phyloP scores from a whole-genome alignment of 1,284 basidiomycete species.

The Cutaneotrichosporon dermatis region DNA sequence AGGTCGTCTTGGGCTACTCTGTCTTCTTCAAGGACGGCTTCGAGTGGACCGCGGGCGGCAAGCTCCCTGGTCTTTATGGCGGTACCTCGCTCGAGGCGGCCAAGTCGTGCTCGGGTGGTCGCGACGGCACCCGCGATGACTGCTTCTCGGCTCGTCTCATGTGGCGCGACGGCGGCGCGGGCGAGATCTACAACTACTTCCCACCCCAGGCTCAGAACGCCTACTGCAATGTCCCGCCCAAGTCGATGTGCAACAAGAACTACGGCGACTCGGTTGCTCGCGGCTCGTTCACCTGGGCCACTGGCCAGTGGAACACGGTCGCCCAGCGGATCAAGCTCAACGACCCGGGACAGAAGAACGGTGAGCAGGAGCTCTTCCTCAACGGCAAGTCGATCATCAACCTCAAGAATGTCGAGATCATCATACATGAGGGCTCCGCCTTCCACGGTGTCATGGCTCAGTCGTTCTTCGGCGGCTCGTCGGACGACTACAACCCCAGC shows the following conservation, averaged over 20 bases:
- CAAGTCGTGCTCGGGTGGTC: slow-evolving; percentile 48
- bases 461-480: slow-evolving; percentile 59
- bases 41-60: slow-evolving; percentile 48
- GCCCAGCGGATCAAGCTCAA: slow-evolving; percentile 64
- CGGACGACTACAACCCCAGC: slow-evolving; percentile 55
- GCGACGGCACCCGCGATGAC: slow-evolving; percentile 34
- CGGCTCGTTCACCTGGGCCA: slow-evolving; percentile 63
- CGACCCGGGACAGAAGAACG: slow-evolving; percentile 52
- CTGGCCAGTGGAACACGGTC: slow-evolving; percentile 61
- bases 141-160: slow-evolving; percentile 50
- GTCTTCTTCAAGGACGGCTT: slow-evolving; percentile 46
- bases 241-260: slow-evolving; percentile 32
- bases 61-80: slow-evolving; percentile 49
- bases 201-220: slow-evolving; percentile 13
- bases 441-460: slow-evolving; percentile 63
- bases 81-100: slow-evolving; percentile 27
- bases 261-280: slow-evolving; percentile 58
- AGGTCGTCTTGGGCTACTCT: slow-evolving; percentile 44
- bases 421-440: slow-evolving; percentile 48
- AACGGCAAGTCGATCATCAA: slow-evolving; percentile 58
- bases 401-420: slow-evolving; percentile 52
- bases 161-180: slow-evolving; percentile 43
- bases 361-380: slow-evolving; percentile 56
- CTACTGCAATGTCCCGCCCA: slow-evolving; percentile 32
- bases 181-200: slow-evolving; percentile 46